These are phyloP conservation scores for Ceratocystis ficicola DNA, from an alignment of 2,329 filamentous ascomycete species.

Conservation along the genomic window DNA sequence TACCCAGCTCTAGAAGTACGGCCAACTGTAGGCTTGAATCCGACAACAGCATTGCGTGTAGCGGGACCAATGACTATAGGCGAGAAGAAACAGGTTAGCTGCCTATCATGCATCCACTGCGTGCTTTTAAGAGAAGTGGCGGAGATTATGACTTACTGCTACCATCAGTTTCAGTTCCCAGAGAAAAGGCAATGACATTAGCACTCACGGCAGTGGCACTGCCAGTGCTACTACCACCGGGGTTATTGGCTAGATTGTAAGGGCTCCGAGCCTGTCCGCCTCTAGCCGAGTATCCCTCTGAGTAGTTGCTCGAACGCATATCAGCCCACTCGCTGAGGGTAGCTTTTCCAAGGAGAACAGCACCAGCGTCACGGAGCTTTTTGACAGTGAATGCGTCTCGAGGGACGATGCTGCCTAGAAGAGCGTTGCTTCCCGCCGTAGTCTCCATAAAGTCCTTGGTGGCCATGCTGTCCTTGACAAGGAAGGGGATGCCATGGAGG, in stretches of 20 bases:
- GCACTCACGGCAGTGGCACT: slow-evolving; percentile 52
- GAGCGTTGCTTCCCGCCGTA: slow-evolving; percentile 56
- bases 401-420: slow-evolving; percentile 53
- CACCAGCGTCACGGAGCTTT: slow-evolving; percentile 51
- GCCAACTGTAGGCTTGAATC: slow-evolving; percentile 65
- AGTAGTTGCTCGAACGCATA: slow-evolving; percentile 56
- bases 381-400: slow-evolving; percentile 55
- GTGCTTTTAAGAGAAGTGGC: neutral
- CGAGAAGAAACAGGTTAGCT: too few species aligned
- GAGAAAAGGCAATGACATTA: slow-evolving; percentile 49
- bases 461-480: slow-evolving; percentile 62
- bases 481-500: slow-evolving; percentile 63
- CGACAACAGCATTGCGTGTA: slow-evolving; percentile 55
- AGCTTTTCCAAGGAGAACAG: slow-evolving; percentile 58
- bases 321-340: slow-evolving; percentile 63
- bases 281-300: slow-evolving; percentile 52
- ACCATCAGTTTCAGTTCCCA: slow-evolving; percentile 66
- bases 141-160: slow-evolving; percentile 34
- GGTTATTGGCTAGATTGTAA: slow-evolving; percentile 57
- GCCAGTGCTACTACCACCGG: slow-evolving; percentile 57
- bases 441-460: slow-evolving; percentile 60
- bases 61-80: slow-evolving; percentile 54
- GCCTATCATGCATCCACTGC: neutral
- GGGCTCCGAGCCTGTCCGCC: slow-evolving; percentile 53
- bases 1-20: slow-evolving; percentile 48